Conservation (phyloP, 1,284 basidiomycete genomes). For the Cryptococcus floricola region DNA sequence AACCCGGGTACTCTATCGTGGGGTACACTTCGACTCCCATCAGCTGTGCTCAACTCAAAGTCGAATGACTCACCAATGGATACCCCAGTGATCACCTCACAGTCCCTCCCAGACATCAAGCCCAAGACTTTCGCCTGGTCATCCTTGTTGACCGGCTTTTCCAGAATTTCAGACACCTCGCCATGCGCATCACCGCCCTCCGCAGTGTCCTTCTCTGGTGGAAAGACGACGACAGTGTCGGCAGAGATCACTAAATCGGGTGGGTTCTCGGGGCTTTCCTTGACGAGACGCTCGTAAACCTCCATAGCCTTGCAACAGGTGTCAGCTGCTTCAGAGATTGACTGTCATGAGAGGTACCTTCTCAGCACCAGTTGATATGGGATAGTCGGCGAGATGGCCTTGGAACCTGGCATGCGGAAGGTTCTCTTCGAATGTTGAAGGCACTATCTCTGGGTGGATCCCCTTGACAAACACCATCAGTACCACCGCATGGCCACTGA, state of each 20-base stretch:
- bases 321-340: background rate
- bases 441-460: constrained; percentile 76
- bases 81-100: constrained; percentile 89
- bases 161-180: constrained; percentile 54
- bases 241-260: constrained; percentile 93
- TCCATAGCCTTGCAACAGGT: constrained; percentile 61
- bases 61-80: constrained; percentile 60
- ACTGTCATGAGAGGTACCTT: constrained; percentile 55
- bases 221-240: constrained; percentile 85
- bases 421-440: constrained; percentile 83
- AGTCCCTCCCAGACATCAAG: constrained; percentile 76
- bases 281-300: constrained; percentile 81
- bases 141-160: constrained; percentile 75
- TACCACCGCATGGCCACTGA: background rate
- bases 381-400: constrained; percentile 81
- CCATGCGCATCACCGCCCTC: constrained; percentile 30
- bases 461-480: constrained; percentile 56
- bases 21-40: constrained; percentile 64
- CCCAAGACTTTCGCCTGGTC: constrained; percentile 86
- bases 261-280: constrained; percentile 68
- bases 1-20: constrained; percentile 77
- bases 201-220: constrained; percentile 60
- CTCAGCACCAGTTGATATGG: constrained; percentile 84
- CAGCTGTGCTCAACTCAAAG: background rate
- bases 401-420: constrained; percentile 64